A percentile compares a stretch with the other conserved stretches of the same genome.
phyloP scores from a whole-genome alignment of 208 protist genomes.

The Naegleria gruberi region DNA sequence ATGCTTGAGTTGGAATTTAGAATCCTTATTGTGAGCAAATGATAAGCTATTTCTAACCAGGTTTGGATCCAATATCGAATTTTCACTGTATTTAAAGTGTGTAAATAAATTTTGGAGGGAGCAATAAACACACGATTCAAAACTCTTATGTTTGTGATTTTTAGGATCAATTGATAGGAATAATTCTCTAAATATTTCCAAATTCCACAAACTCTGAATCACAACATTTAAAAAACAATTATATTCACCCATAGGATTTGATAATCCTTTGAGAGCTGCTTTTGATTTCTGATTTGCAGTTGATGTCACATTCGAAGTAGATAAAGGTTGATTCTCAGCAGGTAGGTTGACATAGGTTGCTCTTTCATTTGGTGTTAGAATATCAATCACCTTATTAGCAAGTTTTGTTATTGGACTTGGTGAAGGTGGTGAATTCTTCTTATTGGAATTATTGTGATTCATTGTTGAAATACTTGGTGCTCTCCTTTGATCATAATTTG shows the following conservation, averaged over 20 bases:
- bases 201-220: neutral
- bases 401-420: neutral
- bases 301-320: too few species aligned
- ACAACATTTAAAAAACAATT: constrained; percentile 10
- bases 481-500: too few species aligned
- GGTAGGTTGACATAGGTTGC: neutral
- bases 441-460: neutral
- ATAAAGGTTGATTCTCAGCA: too few species aligned
- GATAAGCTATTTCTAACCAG: neutral
- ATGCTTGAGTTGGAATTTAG: neutral
- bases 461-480: too few species aligned
- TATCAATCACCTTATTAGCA: neutral
- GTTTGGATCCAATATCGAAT: neutral
- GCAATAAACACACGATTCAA: neutral
- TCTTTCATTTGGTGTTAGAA: neutral
- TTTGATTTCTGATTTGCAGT: too few species aligned
- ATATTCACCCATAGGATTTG: neutral
- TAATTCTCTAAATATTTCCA: neutral
- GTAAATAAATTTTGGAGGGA: neutral
- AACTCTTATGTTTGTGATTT: neutral
- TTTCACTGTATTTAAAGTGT: neutral
- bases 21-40: neutral
- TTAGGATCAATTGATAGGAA: neutral
- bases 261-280: neutral
- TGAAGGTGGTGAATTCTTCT: neutral